Base-by-base conservation (phyloP, 768 basidiomycete species). In the Leccinum rimulosum region DNA sequence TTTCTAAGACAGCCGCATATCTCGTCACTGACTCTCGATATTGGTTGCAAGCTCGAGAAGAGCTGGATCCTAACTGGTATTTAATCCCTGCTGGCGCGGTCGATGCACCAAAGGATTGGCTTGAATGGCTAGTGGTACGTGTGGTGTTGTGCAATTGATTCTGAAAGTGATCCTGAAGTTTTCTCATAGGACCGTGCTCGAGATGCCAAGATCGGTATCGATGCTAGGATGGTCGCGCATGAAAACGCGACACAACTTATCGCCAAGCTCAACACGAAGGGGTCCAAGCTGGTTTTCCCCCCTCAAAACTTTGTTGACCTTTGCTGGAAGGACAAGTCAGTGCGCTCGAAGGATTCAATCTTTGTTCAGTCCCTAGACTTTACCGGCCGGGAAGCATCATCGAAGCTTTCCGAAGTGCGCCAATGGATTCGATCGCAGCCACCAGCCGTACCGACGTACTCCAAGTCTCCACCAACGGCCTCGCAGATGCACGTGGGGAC, bases 301-400 rank as follows among this genome's bases (percentile, higher is more conserved):
- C 82, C 88, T 10, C 85, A 91, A 70, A 96, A 96, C 71, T 79
- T 94, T 36, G 76, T 95, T 51, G 94, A 96, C 69, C 77, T 89
- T 2, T 76, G 87, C 47, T 95, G 94, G 92, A 83, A 82, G 61
- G 83, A 86, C 47, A 89, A 92, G 62, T 92, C 92, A 1, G 53
- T 75, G 3, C 87, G 89, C 59, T 84, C 89, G 10, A 82, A 77
- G 61, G 83, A 84, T 35, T 80, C 80, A 9, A 76, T 91, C 19
- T 90, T 82, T 68, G 74, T 85, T 19, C 95, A 88, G 57, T 80
- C 84, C 10, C 75, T 84, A n/a, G 81, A 89, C 64, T 93, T 88
- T 62, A 81, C 89, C 10, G 84, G 85, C 61, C 80, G 79, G 66
- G 83, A 89, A 22, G 84, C 91, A 0, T 64, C 72, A 0, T 80